Evolutionary conservation across 1,284 basidiomycete species (phyloP).

Genomic region (Tilletiopsis washingtonensis): DNA sequence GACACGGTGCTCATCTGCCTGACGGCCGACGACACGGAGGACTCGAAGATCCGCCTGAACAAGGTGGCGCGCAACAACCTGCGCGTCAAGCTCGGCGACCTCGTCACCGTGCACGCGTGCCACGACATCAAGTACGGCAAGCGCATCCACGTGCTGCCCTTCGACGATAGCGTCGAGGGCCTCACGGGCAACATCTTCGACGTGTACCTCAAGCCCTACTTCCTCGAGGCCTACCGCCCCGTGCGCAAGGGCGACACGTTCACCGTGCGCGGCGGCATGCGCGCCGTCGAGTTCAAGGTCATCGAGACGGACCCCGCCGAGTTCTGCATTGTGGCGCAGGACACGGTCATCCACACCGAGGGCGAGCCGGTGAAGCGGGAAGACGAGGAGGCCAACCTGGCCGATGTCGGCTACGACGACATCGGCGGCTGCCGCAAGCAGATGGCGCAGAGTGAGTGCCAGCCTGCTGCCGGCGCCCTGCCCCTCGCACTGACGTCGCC

Average conservation of each 20-base stretch:
- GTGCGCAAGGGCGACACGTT: slow-evolving; percentile 96
- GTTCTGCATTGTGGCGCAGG: slow-evolving; percentile 93
- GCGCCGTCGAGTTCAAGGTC: slow-evolving; percentile 89
- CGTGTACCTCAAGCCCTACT: slow-evolving; percentile 96
- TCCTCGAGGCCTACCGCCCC: slow-evolving; percentile 96
- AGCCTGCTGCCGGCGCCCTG: background rate
- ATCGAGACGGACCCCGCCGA: slow-evolving; percentile 83
- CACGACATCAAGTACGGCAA: slow-evolving; percentile 99
- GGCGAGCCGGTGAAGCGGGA: slow-evolving; percentile 98
- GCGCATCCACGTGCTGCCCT: slow-evolving; percentile 90
- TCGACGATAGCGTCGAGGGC: slow-evolving; percentile 95
- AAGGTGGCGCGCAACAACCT: slow-evolving; percentile 96
- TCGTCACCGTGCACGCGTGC: slow-evolving; percentile 90
- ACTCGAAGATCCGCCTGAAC: slow-evolving; percentile 96
- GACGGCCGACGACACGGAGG: slow-evolving; percentile 90
- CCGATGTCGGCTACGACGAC: slow-evolving; percentile 97
- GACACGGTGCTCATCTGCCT: slow-evolving; percentile 87
- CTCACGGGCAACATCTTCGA: slow-evolving; percentile 97
- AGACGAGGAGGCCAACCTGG: slow-evolving; percentile 93
- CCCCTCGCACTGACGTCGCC: background rate
- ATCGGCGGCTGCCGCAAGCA: slow-evolving; percentile 98
- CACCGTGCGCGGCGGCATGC: slow-evolving; percentile 77
- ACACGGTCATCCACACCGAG: slow-evolving; percentile 94
- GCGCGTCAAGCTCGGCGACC: slow-evolving; percentile 92
- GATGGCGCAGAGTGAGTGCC: slow-evolving; percentile 70